phyloP scores from a whole-genome alignment of 441 rosid genomes.

The Adansonia rubrostipa region DNA sequence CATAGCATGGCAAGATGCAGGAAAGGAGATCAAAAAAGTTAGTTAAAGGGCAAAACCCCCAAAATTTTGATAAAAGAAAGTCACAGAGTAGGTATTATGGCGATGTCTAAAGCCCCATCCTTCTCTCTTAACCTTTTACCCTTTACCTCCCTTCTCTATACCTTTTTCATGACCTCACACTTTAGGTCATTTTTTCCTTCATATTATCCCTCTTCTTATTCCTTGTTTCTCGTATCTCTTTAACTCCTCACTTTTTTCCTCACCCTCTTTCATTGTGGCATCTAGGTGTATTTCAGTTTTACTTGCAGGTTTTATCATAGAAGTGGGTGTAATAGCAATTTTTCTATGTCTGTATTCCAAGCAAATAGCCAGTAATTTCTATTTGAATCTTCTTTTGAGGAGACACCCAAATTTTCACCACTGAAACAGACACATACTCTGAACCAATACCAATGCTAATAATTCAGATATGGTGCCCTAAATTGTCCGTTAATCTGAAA shows the following conservation, averaged over 20 bases:
- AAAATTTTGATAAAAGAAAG: background rate
- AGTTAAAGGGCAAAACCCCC: background rate
- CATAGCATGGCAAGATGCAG: background rate
- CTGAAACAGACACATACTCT: background rate
- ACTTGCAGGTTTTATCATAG: background rate
- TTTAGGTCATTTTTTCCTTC: background rate
- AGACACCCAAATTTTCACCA: background rate
- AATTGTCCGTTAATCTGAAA: background rate
- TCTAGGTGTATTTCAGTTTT: background rate
- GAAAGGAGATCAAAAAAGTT: background rate
- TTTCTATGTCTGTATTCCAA: background rate
- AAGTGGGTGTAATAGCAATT: background rate
- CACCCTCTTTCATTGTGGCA: background rate
- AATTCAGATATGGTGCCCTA: background rate
- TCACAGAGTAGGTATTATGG: background rate
- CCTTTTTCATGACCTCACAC: background rate
- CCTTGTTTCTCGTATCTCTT: background rate
- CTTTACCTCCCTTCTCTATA: background rate
- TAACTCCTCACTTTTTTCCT: background rate
- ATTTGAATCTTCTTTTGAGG: background rate
- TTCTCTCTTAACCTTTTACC: background rate
- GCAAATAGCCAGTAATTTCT: background rate
- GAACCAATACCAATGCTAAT: background rate
- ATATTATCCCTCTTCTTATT: background rate
- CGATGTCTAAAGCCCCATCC: background rate